Conservation (phyloP, 352 stramenopile genomes). For the Phytophthora pini region DNA sequence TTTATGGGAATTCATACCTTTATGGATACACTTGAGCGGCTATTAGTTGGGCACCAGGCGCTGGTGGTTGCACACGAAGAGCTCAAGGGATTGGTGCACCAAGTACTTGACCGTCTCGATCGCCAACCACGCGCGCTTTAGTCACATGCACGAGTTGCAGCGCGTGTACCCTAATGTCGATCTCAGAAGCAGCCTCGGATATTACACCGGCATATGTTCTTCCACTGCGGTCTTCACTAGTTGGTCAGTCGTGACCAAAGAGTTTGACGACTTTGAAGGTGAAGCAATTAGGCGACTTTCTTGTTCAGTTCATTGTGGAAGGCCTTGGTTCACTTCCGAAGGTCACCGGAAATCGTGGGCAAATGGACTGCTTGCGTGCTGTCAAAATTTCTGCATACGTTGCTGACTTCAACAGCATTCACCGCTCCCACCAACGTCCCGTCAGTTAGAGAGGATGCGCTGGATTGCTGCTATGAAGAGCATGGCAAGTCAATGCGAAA, state of each 20-base stretch:
- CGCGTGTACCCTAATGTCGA: background rate
- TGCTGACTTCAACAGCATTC: background rate
- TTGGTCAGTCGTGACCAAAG: constrained; percentile 1
- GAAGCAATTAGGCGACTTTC: constrained; percentile 1
- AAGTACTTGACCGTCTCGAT: background rate
- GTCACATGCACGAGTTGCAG: background rate
- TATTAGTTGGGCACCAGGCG: constrained; percentile 2
- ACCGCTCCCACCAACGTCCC: too few relatives aligned
- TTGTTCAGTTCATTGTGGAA: constrained; percentile 14
- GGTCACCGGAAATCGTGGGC: background rate
- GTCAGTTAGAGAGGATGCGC: too few relatives aligned
- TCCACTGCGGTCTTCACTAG: background rate
- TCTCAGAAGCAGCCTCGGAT: background rate
- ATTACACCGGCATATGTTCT: background rate
- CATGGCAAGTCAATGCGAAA: too few relatives aligned
- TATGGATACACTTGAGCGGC: background rate
- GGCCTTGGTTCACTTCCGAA: background rate
- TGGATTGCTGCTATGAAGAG: too few relatives aligned
- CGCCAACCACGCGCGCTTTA: background rate
- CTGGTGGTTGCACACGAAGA: constrained; percentile 4
- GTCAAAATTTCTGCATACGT: constrained; percentile 2
- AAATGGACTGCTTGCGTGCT: background rate
- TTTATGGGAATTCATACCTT: constrained; percentile 14
- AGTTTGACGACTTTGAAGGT: background rate
- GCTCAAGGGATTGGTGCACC: background rate